These are phyloP conservation scores for Penicillium capsulatum DNA, from an alignment of 2,329 filamentous ascomycete genomes.

Conservation along the genomic window DNA sequence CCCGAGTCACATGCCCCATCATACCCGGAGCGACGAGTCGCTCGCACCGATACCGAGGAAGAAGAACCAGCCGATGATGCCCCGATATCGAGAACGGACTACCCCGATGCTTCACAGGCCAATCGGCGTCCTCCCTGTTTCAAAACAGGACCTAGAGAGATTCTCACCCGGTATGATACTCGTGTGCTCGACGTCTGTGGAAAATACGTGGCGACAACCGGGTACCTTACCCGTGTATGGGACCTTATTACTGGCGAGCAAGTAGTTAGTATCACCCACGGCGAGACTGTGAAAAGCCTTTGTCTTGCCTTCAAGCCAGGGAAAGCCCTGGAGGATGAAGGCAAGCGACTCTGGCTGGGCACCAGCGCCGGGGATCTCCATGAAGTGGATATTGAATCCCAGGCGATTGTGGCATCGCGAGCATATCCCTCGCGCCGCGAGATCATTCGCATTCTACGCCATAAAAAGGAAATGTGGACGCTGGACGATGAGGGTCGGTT, in stretches of 20 bases:
- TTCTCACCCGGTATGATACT: constrained; percentile 80
- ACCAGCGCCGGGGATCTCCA: constrained; percentile 83
- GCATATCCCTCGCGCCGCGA: constrained; percentile 73
- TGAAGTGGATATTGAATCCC: constrained; percentile 76
- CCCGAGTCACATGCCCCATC: constrained; percentile 23
- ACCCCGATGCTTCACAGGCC: constrained; percentile 76
- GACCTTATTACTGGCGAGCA: constrained; percentile 76
- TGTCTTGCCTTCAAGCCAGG: constrained; percentile 83
- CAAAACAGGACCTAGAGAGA: constrained; percentile 67
- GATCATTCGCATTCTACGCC: constrained; percentile 78
- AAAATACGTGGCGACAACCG: constrained; percentile 79
- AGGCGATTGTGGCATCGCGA: constrained; percentile 66
- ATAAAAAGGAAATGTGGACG: constrained; percentile 88
- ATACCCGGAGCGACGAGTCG: constrained; percentile 21
- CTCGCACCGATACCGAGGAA: constrained; percentile 47
- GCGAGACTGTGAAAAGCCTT: constrained; percentile 77
- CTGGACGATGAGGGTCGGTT: constrained; percentile 84
- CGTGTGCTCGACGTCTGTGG: constrained; percentile 84
- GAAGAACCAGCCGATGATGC: constrained; percentile 47
- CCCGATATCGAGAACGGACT: constrained; percentile 57
- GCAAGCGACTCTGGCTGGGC: constrained; percentile 79
- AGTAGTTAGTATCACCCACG: constrained; percentile 74
- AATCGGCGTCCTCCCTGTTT: constrained; percentile 79
- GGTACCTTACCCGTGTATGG: constrained; percentile 84
- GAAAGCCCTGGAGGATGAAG: constrained; percentile 72